Conservation (phyloP, 768 basidiomycete genomes). For the Boletus eberwhitei region DNA sequence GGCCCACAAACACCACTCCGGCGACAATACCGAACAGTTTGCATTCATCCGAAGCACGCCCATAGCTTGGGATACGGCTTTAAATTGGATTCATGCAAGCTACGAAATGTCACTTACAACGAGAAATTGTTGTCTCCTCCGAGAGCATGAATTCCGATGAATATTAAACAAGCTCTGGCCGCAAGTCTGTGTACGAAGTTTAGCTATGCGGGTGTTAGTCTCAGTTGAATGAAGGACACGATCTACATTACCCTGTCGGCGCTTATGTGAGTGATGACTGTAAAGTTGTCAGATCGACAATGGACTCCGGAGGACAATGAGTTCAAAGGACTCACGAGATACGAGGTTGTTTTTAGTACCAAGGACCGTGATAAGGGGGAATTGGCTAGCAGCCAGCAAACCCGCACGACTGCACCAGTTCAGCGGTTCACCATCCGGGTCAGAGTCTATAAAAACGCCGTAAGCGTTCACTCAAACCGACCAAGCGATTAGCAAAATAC, state of each 20-base stretch:
- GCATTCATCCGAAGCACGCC: not conserved
- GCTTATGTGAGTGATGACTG: slow-evolving; percentile 23
- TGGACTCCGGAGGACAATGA: not conserved
- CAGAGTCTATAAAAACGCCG: slow-evolving; percentile 14
- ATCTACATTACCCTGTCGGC: slow-evolving; percentile 16
- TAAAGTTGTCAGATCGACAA: not conserved
- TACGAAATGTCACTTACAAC: slow-evolving; percentile 6
- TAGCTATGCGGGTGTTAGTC: slow-evolving; percentile 19
- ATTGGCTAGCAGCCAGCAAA: slow-evolving; percentile 33
- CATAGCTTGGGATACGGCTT: slow-evolving; percentile 4
- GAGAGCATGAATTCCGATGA: slow-evolving; percentile 48
- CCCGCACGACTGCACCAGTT: slow-evolving; percentile 35
- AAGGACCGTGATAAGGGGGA: slow-evolving; percentile 40
- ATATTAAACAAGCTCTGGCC: slow-evolving; percentile 42
- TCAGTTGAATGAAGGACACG: not conserved
- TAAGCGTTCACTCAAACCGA: not conserved
- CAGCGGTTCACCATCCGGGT: slow-evolving; percentile 17
- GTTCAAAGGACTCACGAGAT: slow-evolving; percentile 10
- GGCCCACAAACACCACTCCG: slow-evolving; percentile 34
- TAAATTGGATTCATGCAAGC: not conserved
- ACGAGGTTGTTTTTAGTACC: slow-evolving; percentile 41
- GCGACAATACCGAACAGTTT: slow-evolving; percentile 37
- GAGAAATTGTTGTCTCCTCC: slow-evolving; percentile 13
- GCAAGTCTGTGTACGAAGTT: slow-evolving; percentile 44
- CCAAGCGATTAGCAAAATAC: slow-evolving; percentile 21